Conservation (phyloP, 169 alveolate species). For the Perkinsus marinus region DNA sequence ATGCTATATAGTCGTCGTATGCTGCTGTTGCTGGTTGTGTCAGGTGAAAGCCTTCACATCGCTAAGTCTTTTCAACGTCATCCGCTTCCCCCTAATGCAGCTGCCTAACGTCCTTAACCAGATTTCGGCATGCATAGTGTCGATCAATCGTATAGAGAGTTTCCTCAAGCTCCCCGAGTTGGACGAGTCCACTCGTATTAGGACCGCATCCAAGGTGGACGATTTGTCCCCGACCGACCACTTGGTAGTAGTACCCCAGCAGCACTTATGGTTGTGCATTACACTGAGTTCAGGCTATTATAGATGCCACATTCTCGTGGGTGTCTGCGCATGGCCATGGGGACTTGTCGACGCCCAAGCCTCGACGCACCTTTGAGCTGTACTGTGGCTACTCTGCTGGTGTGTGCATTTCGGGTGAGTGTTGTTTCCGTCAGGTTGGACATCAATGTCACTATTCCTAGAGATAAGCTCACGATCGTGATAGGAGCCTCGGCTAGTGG, state of each 20-base stretch:
- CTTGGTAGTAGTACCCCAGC: neutral
- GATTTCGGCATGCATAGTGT: neutral
- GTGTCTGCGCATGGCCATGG: neutral
- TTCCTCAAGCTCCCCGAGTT: neutral
- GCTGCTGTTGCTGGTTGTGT: neutral
- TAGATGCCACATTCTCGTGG: neutral
- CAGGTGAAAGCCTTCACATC: conserved; percentile 32
- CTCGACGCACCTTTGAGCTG: neutral
- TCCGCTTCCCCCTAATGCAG: conserved; percentile 38
- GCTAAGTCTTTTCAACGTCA: conserved; percentile 31
- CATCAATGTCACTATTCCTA: neutral
- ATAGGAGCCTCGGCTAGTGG: neutral
- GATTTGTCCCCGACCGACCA: neutral
- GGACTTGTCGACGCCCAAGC: neutral
- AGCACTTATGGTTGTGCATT: neutral
- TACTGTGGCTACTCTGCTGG: neutral
- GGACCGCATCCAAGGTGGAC: neutral
- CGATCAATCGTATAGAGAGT: conserved; percentile 4
- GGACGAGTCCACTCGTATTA: neutral
- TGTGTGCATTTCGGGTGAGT: neutral
- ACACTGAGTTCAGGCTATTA: neutral
- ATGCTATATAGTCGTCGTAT: too few relatives aligned
- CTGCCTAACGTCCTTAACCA: conserved; percentile 22
- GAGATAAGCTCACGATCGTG: neutral
- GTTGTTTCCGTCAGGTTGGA: neutral